Percentiles rank a stretch among this genome's conserved stretches.
These are phyloP conservation scores for Telfairia occidentalis DNA, from an alignment of 331 rosid genomes.

Conservation along the genomic window DNA sequence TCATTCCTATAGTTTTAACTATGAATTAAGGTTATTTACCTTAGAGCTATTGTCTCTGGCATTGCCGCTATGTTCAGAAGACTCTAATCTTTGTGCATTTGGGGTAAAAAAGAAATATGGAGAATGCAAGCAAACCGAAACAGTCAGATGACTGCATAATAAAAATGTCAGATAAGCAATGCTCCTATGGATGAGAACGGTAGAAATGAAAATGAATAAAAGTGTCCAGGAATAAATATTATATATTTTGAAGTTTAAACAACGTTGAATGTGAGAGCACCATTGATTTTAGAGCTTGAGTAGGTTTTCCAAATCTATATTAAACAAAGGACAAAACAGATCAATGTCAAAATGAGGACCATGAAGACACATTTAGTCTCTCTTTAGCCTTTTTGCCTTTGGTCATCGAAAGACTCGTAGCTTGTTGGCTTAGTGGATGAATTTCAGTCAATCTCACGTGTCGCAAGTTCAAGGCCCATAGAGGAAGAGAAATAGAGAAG, in stretches of 20 bases:
- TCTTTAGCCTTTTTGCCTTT: background rate
- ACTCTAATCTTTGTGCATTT: background rate
- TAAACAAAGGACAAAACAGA: background rate
- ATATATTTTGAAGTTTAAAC: background rate
- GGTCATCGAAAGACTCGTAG: no score
- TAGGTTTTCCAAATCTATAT: background rate
- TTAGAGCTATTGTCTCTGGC: background rate
- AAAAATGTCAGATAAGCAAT: background rate
- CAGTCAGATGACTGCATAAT: background rate
- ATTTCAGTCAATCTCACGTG: no score
- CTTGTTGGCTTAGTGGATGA: no score
- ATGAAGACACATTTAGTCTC: background rate
- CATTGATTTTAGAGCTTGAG: background rate
- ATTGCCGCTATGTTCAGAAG: background rate
- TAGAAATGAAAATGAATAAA: background rate
- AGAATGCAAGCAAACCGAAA: background rate
- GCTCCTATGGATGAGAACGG: background rate
- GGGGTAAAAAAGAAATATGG: background rate
- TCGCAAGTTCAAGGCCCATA: no score
- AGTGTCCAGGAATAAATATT: background rate
- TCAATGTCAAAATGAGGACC: background rate
- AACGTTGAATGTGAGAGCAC: background rate
- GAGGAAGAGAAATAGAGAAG: no score
- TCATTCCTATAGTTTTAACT: background rate
- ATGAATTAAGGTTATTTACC: background rate